Conservation (phyloP, 139 green algal genomes). For the Diplosphaera chodatii region DNA sequence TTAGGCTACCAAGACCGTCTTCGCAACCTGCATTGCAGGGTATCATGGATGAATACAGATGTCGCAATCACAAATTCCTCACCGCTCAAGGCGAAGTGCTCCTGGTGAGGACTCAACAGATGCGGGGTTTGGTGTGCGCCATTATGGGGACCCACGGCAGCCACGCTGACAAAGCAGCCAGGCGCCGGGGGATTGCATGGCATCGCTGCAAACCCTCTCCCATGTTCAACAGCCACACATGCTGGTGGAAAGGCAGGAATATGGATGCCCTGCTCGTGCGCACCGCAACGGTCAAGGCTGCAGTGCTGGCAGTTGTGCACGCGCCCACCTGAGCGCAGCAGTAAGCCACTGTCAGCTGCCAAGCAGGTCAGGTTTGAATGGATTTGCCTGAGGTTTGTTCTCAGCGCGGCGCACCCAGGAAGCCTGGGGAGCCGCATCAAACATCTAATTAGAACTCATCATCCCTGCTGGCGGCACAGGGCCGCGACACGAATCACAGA, state of each 20-base stretch:
- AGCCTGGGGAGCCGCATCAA: background rate
- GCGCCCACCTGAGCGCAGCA: no score
- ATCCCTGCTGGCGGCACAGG: background rate
- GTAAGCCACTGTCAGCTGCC: background rate
- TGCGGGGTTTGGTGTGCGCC: background rate
- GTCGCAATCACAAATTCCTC: background rate
- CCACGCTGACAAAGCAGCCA: background rate
- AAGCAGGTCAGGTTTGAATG: background rate
- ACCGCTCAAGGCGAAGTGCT: background rate
- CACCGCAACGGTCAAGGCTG: no score
- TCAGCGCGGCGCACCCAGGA: background rate
- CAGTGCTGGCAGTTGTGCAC: no score
- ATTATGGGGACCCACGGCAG: background rate
- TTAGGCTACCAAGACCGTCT: no score
- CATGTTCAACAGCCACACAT: background rate
- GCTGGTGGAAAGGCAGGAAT: background rate
- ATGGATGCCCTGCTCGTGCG: no score
- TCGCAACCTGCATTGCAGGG: no score
- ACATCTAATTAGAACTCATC: constrained; percentile 3
- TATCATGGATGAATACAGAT: background rate
- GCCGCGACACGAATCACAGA: background rate
- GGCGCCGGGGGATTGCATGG: background rate
- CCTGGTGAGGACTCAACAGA: background rate
- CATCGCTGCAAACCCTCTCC: no score
- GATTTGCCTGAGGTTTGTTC: background rate